Evolutionary conservation across 116 monocot species (phyloP).

Genomic region (Zostera marina): DNA sequence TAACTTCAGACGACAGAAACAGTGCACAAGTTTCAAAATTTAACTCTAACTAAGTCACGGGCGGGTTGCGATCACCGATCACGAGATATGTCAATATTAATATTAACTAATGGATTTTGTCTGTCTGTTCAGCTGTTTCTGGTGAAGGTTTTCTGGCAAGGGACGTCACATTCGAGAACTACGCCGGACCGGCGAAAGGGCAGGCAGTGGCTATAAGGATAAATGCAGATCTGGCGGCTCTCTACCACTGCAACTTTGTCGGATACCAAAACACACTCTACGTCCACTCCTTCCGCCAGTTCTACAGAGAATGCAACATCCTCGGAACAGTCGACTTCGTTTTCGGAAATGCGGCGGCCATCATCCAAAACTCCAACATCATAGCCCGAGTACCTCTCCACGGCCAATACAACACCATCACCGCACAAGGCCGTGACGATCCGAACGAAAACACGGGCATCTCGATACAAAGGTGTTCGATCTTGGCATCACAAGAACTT

Average conservation of each 20-base stretch:
- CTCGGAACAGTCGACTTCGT: conserved; percentile 38
- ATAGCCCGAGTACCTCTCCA: conserved; percentile 3
- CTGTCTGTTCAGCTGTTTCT: conserved; percentile 20
- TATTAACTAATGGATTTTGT: too few relatives aligned
- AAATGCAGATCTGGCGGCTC: conserved; percentile 16
- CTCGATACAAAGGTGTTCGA: conserved; percentile 26
- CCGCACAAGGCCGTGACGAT: conserved; percentile 35
- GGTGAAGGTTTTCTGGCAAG: conserved; percentile 33
- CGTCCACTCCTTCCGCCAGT: conserved; percentile 38
- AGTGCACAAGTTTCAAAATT: too few relatives aligned
- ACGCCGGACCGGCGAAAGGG: conserved; percentile 27
- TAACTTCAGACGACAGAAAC: too few relatives aligned
- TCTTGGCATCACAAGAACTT: conserved; percentile 17
- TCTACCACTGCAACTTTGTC: conserved; percentile 29
- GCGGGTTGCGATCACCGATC: too few relatives aligned
- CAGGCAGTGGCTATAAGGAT: conserved; percentile 46
- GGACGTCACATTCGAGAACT: conserved; percentile 38
- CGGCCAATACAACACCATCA: conserved; percentile 24
- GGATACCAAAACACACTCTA: conserved; percentile 44
- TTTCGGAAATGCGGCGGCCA: conserved; percentile 36
- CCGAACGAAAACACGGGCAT: conserved; percentile 44
- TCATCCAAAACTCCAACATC: conserved; percentile 29
- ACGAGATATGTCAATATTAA: too few relatives aligned
- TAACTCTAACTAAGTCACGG: too few relatives aligned
- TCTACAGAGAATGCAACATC: conserved; percentile 33